Percentiles rank a stretch among this genome's conserved stretches.
Evolutionary conservation across 1,284 basidiomycete genomes (phyloP).

Genomic region (Grifola frondosa): DNA sequence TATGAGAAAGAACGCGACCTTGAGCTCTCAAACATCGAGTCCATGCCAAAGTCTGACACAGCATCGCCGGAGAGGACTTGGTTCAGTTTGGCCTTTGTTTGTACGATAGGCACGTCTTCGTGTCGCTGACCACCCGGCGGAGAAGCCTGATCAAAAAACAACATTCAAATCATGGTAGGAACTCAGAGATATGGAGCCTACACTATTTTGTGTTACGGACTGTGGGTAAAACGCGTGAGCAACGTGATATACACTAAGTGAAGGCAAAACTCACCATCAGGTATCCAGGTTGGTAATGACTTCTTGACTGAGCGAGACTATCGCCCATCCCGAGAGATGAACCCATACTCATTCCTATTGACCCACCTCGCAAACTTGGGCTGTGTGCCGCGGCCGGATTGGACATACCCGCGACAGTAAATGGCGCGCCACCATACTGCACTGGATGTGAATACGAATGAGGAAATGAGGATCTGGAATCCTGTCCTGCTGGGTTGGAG

Average conservation of each 20-base stretch:
- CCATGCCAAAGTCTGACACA: slow-evolving; percentile 69
- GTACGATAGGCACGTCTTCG: slow-evolving; percentile 68
- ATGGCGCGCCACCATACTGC: slow-evolving; percentile 26
- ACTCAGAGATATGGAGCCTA: slow-evolving; percentile 26
- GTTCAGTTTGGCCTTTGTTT: slow-evolving; percentile 76
- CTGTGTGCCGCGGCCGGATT: slow-evolving; percentile 21
- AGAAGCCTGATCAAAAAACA: slow-evolving; percentile 38
- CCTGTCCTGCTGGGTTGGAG: slow-evolving; percentile 14
- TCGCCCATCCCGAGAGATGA: slow-evolving; percentile 38
- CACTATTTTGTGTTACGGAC: slow-evolving; percentile 62
- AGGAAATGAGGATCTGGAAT: slow-evolving; percentile 20
- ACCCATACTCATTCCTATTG: slow-evolving; percentile 21
- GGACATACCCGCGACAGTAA: slow-evolving; percentile 32
- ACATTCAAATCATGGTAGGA: slow-evolving; percentile 1
- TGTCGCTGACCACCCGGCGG: slow-evolving; percentile 59
- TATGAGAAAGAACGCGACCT: slow-evolving; percentile 39
- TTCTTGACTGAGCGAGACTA: slow-evolving; percentile 62
- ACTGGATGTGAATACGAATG: slow-evolving; percentile 30
- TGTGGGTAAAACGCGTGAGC: slow-evolving; percentile 23
- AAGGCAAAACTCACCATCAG: slow-evolving; percentile 53
- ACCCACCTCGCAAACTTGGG: slow-evolving; percentile 25
- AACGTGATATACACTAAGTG: slow-evolving; percentile 1
- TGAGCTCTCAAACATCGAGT: slow-evolving; percentile 76
- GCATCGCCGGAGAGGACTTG: slow-evolving; percentile 59
- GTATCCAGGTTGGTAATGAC: slow-evolving; percentile 75